phyloP scores from a whole-genome alignment of 805 yeast genomes.

The Yarrowia sp. region DNA sequence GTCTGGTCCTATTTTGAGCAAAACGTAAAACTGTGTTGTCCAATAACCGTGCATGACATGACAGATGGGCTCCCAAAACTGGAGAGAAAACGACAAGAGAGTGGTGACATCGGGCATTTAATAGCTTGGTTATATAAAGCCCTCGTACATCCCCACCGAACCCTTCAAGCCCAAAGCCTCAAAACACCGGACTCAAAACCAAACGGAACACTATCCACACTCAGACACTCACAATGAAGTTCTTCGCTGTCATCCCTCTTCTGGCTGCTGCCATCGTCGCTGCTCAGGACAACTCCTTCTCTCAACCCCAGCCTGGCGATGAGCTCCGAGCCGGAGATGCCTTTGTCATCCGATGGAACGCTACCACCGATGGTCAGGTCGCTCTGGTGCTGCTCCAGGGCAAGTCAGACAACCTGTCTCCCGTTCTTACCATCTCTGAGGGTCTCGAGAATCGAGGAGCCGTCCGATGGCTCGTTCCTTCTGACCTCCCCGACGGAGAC shows the following conservation, averaged over 20 bases:
- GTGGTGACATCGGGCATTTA: background rate
- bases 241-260: conserved; percentile 7
- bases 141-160: background rate
- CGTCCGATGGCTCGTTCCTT: conserved; percentile 40
- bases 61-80: background rate
- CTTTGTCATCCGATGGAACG: conserved; percentile 36
- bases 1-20: conserved; percentile 16
- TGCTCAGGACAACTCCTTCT: conserved; percentile 35
- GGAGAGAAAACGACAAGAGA: background rate
- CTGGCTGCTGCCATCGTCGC: conserved; percentile 27
- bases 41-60: conserved; percentile 14
- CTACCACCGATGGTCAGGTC: conserved; percentile 36
- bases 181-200: background rate
- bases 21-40: background rate
- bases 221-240: conserved; percentile 6
- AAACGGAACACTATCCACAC: background rate
- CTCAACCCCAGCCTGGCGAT: conserved; percentile 35
- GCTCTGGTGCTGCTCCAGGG: conserved; percentile 38
- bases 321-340: conserved; percentile 36
- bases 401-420: conserved; percentile 35
- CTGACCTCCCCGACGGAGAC: conserved; percentile 33
- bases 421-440: conserved; percentile 38
- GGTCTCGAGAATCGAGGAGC: conserved; percentile 39
- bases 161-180: background rate
- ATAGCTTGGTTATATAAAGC: background rate